Base-by-base conservation (phyloP, 2,329 filamentous ascomycete species). In the Neonectria coccinea region DNA sequence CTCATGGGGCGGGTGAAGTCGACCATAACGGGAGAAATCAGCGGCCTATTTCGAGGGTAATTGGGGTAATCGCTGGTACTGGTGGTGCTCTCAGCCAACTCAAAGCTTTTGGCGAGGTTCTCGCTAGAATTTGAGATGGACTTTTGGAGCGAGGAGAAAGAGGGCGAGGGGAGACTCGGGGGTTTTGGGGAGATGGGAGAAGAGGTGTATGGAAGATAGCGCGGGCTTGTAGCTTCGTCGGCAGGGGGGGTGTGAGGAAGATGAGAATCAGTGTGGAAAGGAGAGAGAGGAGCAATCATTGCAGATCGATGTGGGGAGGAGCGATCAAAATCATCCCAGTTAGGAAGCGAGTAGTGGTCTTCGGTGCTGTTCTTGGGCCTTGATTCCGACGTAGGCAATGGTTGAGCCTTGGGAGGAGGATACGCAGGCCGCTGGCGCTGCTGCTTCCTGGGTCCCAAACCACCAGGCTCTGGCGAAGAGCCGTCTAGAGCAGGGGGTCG, bases 141-240 rank as follows among this genome's bases (percentile, higher is more conserved):
- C 48, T 76, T 72, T 54, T 78, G 74, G 1, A 80, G 67, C 0
- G 79, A 79, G 3, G 74, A 65, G 27, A 80, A 80, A 0, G 77
- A 77, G 2, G 79, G 79, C 14, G 78, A 79, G 0, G 78, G 77
- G 5, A 80, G 67, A 7, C 74, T 77, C 0, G 78, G 76, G 2
- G 78, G 70, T 5, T 64, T 68, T 4, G 71, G 70, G 0, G 77
- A 77, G 27, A 76, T 70, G 14, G 74, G 70, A 0, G 76, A 74
- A 0, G 77, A 75, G 11, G 68, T 73, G 33, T 68, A 74, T 2
- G 67, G 67, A 2, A 65, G 62, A n/a, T 66, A 66, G 4, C 67
- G 66, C 4, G 66, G 71, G 44, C 64, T 67, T 56, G 48, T n/a
- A 53, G 61, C 1, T 59, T 67, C 31, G 54, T 69, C 51, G 63